Percentiles rank a stretch among this genome's conserved stretches.
Conservation (phyloP, 1,284 basidiomycete genomes). For the Ganoderma lucidum region DNA sequence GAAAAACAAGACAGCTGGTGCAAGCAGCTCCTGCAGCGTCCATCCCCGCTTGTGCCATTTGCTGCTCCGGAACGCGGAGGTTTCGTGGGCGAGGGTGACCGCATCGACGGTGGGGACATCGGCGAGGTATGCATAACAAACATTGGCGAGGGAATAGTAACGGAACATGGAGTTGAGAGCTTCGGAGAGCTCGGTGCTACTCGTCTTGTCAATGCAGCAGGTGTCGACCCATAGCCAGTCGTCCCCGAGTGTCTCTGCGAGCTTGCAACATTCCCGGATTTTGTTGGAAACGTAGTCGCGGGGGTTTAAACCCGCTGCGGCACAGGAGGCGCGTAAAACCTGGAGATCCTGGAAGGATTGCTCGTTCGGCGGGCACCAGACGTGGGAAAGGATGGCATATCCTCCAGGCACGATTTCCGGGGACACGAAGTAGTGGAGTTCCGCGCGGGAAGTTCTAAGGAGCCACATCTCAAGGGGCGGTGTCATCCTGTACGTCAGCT, state of each 20-base stretch:
- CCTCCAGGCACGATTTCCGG: neutral
- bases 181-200: slow-evolving; percentile 1
- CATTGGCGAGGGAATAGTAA: neutral
- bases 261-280: neutral
- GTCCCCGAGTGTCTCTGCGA: neutral
- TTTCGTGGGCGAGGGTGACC: neutral
- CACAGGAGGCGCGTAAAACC: neutral
- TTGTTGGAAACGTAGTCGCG: slow-evolving; percentile 3
- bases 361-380: neutral
- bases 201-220: slow-evolving; percentile 5
- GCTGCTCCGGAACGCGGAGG: neutral
- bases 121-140: neutral
- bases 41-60: neutral
- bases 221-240: neutral
- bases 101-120: neutral
- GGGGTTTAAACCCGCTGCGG: neutral
- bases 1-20: neutral
- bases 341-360: neutral
- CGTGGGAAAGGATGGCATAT: slow-evolving; percentile 4
- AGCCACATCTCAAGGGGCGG: neutral
- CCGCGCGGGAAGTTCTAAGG: neutral
- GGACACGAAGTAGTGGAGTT: neutral
- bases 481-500: neutral
- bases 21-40: slow-evolving; percentile 1
- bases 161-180: neutral